Base-by-base conservation (phyloP, 1,284 basidiomycete genomes). In the Tilletia caries region DNA sequence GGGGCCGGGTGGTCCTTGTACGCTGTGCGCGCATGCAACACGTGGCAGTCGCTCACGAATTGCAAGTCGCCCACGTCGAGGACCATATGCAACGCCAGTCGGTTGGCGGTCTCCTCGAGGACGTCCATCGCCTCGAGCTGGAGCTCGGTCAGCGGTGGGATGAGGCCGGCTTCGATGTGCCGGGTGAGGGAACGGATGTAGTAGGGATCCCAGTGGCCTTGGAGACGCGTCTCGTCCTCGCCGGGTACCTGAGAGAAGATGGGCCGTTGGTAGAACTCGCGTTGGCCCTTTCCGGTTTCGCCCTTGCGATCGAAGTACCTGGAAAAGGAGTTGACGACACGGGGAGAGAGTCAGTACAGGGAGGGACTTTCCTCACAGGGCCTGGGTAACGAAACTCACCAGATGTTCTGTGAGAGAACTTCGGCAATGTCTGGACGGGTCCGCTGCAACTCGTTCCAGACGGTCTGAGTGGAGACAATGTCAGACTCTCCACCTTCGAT, bases 401-500 rank as follows among this genome's bases (percentile, higher is more conserved):
- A 80, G 48, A 72, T 79, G 68, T 76, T 76, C 66, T 48, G 50
- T 1, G 76, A 73, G 12, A 86, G 79, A n/a, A 81, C 68, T 69
- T 85, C 70, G 41, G 84, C 85, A 1, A 85, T 82, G 66, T 86
- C 85, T 0, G 85, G 85, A 18, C 85, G 79, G 54, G 84, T 78
- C 2, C 68, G 71, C 74, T 85, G 85, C 0, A 86, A 74, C 6
- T 81, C 80, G 76, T 86, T 86, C 84, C 83, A 86, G 12, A 86
- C 70, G 27, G 82, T 71, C 70, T 86, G 85, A 1, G 83, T 77
- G 0, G 84, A 85, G 29, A 83, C 84, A 48, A 86, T 84, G 73
- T 86, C 85, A 29, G 75, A 78, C 70, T 86, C 85, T 58, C 85
- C 85, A 1, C 85, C 85, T 71, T 85, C 82, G 60, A 82, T 79